phyloP scores from a whole-genome alignment of 306 rosid genomes.

The Crotalaria pallida region DNA sequence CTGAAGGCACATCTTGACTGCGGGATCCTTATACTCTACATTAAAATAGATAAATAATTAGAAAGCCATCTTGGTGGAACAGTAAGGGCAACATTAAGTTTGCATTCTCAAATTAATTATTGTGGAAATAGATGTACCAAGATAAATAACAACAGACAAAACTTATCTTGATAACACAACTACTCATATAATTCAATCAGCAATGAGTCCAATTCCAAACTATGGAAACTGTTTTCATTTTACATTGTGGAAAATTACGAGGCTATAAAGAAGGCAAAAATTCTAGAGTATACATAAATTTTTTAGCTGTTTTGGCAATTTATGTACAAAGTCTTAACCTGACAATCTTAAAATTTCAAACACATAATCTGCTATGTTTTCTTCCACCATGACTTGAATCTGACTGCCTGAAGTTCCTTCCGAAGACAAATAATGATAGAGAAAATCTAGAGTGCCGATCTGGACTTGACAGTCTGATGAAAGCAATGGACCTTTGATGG shows the following conservation, averaged over 20 bases:
- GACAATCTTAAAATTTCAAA: constrained; percentile 89
- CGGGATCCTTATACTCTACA: constrained; percentile 75
- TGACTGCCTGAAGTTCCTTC: constrained; percentile 48
- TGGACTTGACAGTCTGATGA: constrained; percentile 80
- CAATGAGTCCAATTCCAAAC: constrained; percentile 15
- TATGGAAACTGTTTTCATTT: background rate
- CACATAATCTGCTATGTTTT: constrained; percentile 86
- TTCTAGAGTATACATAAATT: no score
- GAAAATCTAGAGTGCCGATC: constrained; percentile 60
- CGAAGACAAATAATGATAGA: constrained; percentile 64
- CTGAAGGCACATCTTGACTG: constrained; percentile 69
- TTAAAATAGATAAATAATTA: constrained; percentile 28
- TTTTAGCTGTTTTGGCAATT: background rate
- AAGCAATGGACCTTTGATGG: constrained; percentile 89
- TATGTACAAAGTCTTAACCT: constrained; percentile 47
- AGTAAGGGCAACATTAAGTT: constrained; percentile 13
- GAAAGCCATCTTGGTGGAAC: constrained; percentile 6
- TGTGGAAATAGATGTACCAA: constrained; percentile 6
- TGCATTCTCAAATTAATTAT: constrained; percentile 6
- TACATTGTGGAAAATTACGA: no score
- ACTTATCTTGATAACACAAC: constrained; percentile 18
- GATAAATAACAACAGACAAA: no score
- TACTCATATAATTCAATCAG: background rate
- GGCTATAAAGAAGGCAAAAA: no score
- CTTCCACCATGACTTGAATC: constrained; percentile 73